Conservation (phyloP, 129 eudicot species). For the Helianthus annuus region DNA sequence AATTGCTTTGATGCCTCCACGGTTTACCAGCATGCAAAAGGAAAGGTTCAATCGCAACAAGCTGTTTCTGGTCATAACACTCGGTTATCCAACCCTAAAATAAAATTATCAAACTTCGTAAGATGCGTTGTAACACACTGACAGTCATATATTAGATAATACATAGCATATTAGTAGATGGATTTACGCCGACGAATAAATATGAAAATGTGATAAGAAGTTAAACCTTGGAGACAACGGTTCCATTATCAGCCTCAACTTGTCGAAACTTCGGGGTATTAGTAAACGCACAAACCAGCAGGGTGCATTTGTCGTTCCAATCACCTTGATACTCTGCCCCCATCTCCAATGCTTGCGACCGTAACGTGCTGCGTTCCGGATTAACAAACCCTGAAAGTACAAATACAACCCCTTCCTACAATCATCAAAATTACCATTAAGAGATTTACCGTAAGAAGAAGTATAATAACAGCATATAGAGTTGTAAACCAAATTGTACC, state of each 20-base stretch:
- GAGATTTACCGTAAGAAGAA: not conserved
- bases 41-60: slow-evolving; percentile 80
- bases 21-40: slow-evolving; percentile 93
- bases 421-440: slow-evolving; percentile 8
- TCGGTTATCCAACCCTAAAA: slow-evolving; percentile 79
- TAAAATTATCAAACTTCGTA: slow-evolving; percentile 11
- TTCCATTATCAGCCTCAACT: slow-evolving; percentile 87
- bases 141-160: not conserved
- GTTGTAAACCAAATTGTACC: slow-evolving; percentile 42
- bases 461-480: not conserved
- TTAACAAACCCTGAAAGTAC: slow-evolving; percentile 91
- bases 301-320: slow-evolving; percentile 79
- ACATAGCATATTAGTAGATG: not conserved
- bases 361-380: slow-evolving; percentile 77
- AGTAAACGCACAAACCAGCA: slow-evolving; percentile 79
- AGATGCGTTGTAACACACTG: slow-evolving; percentile 1
- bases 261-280: slow-evolving; percentile 94
- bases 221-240: slow-evolving; percentile 81
- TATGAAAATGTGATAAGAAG: slow-evolving; percentile 12
- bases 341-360: slow-evolving; percentile 91
- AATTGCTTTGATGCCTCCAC: slow-evolving; percentile 56
- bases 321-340: slow-evolving; percentile 91
- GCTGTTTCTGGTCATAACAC: slow-evolving; percentile 69
- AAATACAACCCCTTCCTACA: slow-evolving; percentile 87
- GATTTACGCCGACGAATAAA: slow-evolving; percentile 4